A percentile compares a stretch with the other conserved stretches of the same genome.
Conservation (phyloP, 1,284 basidiomycete species). For the Grifola frondosa region DNA sequence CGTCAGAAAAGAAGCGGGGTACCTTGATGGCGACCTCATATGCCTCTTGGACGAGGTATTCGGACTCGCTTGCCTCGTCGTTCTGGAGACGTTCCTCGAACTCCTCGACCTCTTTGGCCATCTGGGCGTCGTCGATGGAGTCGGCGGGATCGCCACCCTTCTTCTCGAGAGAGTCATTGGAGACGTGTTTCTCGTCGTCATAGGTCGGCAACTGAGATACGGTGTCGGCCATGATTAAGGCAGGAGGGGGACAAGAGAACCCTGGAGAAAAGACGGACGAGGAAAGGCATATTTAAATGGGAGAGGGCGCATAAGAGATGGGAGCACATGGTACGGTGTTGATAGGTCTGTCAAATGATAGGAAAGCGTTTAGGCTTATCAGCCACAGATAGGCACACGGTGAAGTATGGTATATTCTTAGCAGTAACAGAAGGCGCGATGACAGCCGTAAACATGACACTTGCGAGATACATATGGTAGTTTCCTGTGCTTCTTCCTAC, state of each 20-base stretch:
- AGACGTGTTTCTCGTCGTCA: conserved; percentile 21
- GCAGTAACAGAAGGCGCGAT: too few species aligned
- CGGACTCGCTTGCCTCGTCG: conserved; percentile 30
- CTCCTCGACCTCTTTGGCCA: conserved; percentile 31
- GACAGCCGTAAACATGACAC: too few species aligned
- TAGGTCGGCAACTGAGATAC: conserved; percentile 12
- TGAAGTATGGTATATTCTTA: too few species aligned
- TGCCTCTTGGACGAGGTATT: conserved; percentile 35
- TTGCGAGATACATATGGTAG: too few species aligned
- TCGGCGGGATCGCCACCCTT: conserved; percentile 14
- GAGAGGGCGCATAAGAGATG: too few species aligned
- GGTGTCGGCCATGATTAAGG: conserved; percentile 18
- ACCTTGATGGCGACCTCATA: conserved; percentile 40
- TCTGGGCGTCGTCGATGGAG: conserved; percentile 21
- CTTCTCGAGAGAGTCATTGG: conserved; percentile 25
- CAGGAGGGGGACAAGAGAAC: conserved; percentile 10
- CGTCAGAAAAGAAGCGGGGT: neutral
- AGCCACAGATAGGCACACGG: too few species aligned
- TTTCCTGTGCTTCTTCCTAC: too few species aligned
- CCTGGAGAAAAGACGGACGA: conserved; percentile 7
- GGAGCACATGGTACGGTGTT: too few species aligned
- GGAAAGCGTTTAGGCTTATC: too few species aligned
- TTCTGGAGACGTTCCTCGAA: conserved; percentile 39
- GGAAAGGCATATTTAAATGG: conserved; percentile 15
- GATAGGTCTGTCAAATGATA: too few species aligned